Conservation (phyloP, 352 stramenopile genomes). For the Globisporangium mamillatum region DNA sequence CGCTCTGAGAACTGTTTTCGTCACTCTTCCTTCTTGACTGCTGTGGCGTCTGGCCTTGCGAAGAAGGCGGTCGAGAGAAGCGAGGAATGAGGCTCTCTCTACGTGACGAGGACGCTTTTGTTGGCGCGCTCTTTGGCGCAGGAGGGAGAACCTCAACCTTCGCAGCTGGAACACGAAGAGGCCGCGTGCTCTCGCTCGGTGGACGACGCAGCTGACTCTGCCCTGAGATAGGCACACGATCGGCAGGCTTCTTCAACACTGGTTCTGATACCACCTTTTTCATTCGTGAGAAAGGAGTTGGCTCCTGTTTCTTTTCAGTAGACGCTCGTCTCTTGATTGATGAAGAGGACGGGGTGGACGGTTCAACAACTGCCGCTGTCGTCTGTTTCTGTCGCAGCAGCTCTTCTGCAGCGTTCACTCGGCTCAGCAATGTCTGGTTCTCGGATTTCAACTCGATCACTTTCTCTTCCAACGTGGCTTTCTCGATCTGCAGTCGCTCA, state of each 20-base stretch:
- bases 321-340: not conserved
- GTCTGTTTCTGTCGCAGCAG: slow-evolving; percentile 10
- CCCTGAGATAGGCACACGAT: not conserved
- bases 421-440: slow-evolving; percentile 17
- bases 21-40: slow-evolving; percentile 7
- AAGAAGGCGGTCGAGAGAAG: not conserved
- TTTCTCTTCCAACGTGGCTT: slow-evolving; percentile 26
- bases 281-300: not conserved
- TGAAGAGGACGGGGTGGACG: not conserved
- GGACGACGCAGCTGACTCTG: slow-evolving; percentile 6
- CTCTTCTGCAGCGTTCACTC: slow-evolving; percentile 9
- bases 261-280: not conserved
- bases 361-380: not conserved
- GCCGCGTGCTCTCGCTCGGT: not conserved
- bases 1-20: slow-evolving; percentile 6
- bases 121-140: slow-evolving; percentile 10
- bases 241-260: slow-evolving; percentile 4
- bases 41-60: not conserved
- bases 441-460: slow-evolving; percentile 25
- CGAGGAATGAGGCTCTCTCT: slow-evolving; percentile 20
- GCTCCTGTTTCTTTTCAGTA: slow-evolving; percentile 2
- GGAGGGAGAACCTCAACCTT: not conserved
- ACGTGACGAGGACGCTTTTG: slow-evolving; percentile 4
- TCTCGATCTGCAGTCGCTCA: slow-evolving; percentile 24
- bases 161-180: slow-evolving; percentile 3